phyloP scores from a whole-genome alignment of 495 filamentous ascomycete species.

The Cenococcum geophilum region DNA sequence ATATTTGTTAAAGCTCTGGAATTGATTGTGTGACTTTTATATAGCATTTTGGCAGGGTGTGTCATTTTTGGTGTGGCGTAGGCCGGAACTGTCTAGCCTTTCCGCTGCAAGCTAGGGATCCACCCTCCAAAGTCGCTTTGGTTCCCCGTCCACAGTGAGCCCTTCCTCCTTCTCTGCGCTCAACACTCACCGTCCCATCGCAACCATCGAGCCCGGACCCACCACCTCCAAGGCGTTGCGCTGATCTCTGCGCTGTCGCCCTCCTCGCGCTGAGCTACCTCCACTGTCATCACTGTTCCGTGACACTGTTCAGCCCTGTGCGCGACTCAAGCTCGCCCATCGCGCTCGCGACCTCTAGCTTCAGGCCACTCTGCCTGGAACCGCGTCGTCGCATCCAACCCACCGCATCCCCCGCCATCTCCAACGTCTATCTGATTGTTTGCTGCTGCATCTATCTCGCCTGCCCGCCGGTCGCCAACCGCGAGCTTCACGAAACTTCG shows the following conservation, averaged over 20 bases:
- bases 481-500: neutral
- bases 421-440: neutral
- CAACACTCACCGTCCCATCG: neutral
- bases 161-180: neutral
- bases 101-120: neutral
- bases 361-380: neutral
- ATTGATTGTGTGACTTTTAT: too few relatives aligned
- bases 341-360: conserved; percentile 13
- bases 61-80: neutral
- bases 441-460: neutral
- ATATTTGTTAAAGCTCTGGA: too few relatives aligned
- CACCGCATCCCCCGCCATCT: neutral
- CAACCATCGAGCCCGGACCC: neutral
- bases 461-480: neutral
- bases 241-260: neutral
- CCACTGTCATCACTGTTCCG: neutral
- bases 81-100: neutral
- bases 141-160: neutral
- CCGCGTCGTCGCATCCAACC: conserved; percentile 13
- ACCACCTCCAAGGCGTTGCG: neutral
- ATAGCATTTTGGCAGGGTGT: too few relatives aligned
- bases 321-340: neutral
- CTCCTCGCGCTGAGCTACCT: neutral
- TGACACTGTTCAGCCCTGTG: conserved; percentile 21
- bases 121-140: neutral